Conservation (phyloP, 345 rosid species). For the Tarenaya hassleriana region DNA sequence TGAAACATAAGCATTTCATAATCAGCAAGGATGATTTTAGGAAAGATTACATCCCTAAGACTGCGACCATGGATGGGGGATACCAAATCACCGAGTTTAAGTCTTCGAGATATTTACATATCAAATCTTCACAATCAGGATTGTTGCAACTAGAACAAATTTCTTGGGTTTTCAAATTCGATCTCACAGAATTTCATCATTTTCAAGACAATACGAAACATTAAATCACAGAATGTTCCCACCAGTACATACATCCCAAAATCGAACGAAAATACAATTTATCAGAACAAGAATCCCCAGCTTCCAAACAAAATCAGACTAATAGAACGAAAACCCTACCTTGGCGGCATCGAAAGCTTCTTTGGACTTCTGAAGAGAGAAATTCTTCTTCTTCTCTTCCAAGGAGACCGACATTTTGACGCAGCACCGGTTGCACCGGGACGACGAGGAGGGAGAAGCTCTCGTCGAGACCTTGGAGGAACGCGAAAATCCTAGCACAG, state of each 20-base stretch:
- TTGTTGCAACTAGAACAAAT: too few relatives aligned
- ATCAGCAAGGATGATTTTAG: too few relatives aligned
- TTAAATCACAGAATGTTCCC: not conserved
- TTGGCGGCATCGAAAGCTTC: conserved; percentile 81
- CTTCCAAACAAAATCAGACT: too few relatives aligned
- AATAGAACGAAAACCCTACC: conserved; percentile 29
- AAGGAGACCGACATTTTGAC: conserved; percentile 59
- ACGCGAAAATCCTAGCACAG: conserved; percentile 41
- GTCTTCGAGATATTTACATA: too few relatives aligned
- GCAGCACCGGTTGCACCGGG: conserved; percentile 27
- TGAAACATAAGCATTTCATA: too few relatives aligned
- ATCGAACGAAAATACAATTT: too few relatives aligned
- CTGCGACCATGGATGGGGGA: too few relatives aligned
- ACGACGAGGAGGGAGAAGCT: conserved; percentile 26
- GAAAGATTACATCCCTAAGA: too few relatives aligned
- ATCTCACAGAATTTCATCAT: not conserved
- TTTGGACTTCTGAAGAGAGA: conserved; percentile 68
- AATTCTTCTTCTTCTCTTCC: conserved; percentile 55
- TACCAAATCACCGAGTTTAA: too few relatives aligned
- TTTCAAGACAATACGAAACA: conserved; percentile 1
- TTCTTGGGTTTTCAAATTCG: too few relatives aligned
- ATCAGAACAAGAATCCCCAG: too few relatives aligned
- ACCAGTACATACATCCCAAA: not conserved
- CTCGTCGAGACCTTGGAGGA: conserved; percentile 31
- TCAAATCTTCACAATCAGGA: too few relatives aligned